Evolutionary conservation across 73 alveolate species (phyloP).

Genomic region (Symbiodinium pilosum): DNA sequence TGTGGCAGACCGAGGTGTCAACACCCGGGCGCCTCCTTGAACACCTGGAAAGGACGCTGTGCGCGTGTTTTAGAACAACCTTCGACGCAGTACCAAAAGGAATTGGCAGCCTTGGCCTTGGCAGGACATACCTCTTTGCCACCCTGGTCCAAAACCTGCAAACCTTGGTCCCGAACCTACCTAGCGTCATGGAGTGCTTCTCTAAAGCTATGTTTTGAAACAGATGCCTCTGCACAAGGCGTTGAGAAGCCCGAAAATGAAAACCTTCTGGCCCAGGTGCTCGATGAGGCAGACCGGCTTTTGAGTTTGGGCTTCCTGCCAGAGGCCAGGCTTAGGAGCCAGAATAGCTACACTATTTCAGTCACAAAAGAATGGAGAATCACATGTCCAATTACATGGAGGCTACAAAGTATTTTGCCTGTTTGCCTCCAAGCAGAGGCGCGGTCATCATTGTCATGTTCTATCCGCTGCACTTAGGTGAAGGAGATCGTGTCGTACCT

Average conservation of each 20-base stretch:
- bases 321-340: background rate
- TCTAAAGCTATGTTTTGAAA: no score
- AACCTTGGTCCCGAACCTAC: constrained; percentile 28
- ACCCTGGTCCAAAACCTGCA: constrained; percentile 61
- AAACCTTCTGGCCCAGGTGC: constrained; percentile 36
- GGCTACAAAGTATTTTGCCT: no score
- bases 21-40: constrained; percentile 82
- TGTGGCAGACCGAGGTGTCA: constrained; percentile 26
- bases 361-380: no score
- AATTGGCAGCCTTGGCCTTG: background rate
- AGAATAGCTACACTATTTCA: background rate
- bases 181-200: constrained; percentile 1
- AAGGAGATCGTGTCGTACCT: constrained; percentile 87
- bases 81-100: no score
- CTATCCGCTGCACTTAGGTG: constrained; percentile 10
- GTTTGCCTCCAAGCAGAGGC: no score
- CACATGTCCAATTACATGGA: no score
- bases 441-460: no score
- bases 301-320: constrained; percentile 87
- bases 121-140: constrained; percentile 85
- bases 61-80: no score
- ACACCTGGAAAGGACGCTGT: constrained; percentile 60
- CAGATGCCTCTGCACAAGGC: no score
- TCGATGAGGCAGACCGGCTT: constrained; percentile 85
- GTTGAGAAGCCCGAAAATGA: no score